These are phyloP conservation scores for Dalbergia cultrata DNA, from an alignment of 306 rosid genomes.

Conservation along the genomic window DNA sequence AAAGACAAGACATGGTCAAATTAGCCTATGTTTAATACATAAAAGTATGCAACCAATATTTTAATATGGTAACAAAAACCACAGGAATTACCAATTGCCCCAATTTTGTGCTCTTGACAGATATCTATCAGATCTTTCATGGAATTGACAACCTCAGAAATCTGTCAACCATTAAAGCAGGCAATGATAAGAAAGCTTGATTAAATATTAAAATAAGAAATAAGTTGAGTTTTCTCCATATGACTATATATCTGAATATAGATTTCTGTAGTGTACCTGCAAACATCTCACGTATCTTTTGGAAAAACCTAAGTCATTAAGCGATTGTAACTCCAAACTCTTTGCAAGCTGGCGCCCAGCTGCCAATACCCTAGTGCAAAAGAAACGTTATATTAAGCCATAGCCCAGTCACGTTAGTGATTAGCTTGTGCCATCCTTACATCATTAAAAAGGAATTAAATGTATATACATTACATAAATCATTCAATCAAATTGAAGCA, in stretches of 20 bases:
- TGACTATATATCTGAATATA: conserved; percentile 16
- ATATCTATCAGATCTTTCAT: conserved; percentile 94
- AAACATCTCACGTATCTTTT: conserved; percentile 97
- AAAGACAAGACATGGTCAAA: background rate
- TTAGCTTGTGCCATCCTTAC: background rate
- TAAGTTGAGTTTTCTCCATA: background rate
- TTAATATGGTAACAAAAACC: background rate
- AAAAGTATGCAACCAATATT: too few species aligned
- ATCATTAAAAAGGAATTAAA: background rate
- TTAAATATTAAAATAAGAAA: background rate
- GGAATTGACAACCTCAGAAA: conserved; percentile 93
- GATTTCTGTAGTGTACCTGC: conserved; percentile 70
- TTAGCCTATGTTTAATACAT: too few species aligned
- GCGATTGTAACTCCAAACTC: conserved; percentile 88
- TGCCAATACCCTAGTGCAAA: conserved; percentile 76
- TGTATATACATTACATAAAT: background rate
- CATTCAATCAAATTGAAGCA: background rate
- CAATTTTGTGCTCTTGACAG: conserved; percentile 75
- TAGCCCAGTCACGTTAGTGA: background rate
- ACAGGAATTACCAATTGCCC: conserved; percentile 79
- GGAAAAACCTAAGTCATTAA: conserved; percentile 94
- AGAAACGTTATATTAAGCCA: conserved; percentile 39
- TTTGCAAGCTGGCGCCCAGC: conserved; percentile 96
- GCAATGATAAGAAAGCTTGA: conserved; percentile 25
- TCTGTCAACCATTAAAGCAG: conserved; percentile 62